Conservation (phyloP, 805 yeast species). For the Hanseniaspora valbyensis region DNA sequence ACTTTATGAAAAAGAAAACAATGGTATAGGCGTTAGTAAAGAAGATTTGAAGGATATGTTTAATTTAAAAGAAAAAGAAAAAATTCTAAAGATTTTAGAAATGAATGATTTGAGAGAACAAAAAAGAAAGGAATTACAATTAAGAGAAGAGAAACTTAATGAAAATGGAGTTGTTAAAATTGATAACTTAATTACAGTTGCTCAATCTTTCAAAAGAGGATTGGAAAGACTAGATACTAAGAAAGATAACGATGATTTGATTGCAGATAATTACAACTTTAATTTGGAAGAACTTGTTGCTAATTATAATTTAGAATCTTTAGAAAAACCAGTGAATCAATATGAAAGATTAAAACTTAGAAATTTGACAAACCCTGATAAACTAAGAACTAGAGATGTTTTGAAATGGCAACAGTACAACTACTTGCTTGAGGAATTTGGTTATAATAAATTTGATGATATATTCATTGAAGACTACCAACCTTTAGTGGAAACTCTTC, state of each 20-base stretch:
- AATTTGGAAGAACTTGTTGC: slow-evolving; percentile 52
- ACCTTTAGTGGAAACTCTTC: slow-evolving; percentile 29
- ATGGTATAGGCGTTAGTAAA: not conserved
- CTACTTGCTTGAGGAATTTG: slow-evolving; percentile 36
- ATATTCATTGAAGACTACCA: slow-evolving; percentile 24
- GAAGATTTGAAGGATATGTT: slow-evolving; percentile 2
- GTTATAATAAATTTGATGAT: slow-evolving; percentile 26
- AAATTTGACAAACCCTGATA: slow-evolving; percentile 41
- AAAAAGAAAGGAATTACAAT: slow-evolving; percentile 1
- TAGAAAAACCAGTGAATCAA: slow-evolving; percentile 35
- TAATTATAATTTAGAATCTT: slow-evolving; percentile 31
- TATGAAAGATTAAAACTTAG: slow-evolving; percentile 55
- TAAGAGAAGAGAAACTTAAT: not conserved
- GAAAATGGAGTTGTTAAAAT: not conserved
- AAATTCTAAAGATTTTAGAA: slow-evolving; percentile 2
- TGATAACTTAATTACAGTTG: not conserved
- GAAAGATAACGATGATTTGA: slow-evolving; percentile 52
- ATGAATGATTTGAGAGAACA: not conserved
- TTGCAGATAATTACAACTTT: slow-evolving; percentile 43
- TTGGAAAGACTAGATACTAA: slow-evolving; percentile 54
- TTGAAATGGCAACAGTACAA: slow-evolving; percentile 50
- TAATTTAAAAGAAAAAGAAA: not conserved
- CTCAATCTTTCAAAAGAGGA: slow-evolving; percentile 45
- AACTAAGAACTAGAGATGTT: slow-evolving; percentile 53
- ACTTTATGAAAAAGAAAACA: slow-evolving; percentile 2